A percentile compares a stretch with the other conserved stretches of the same genome.
These are phyloP conservation scores for Quercus wislizeni DNA, from an alignment of 306 rosid genomes.

Conservation along the genomic window DNA sequence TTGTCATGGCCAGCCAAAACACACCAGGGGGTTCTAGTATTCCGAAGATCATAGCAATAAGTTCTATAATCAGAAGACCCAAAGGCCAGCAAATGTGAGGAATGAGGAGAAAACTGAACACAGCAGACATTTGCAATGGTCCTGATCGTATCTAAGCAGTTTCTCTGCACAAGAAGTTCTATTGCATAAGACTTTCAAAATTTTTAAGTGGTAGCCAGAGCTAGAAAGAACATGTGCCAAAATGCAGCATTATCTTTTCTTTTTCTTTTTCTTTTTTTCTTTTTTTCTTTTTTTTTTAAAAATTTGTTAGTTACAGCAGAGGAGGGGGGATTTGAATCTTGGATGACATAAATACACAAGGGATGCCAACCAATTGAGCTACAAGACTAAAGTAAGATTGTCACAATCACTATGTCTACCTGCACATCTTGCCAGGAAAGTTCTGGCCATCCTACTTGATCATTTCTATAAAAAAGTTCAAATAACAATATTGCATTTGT, in stretches of 20 bases:
- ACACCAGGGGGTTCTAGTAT: slow-evolving; percentile 83
- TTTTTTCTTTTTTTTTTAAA: no score
- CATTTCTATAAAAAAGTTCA: background rate
- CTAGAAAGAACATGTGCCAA: slow-evolving; percentile 7
- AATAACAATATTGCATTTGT: background rate
- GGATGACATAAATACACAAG: no score
- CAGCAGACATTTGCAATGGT: slow-evolving; percentile 89
- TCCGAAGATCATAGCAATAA: slow-evolving; percentile 93
- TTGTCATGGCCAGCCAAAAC: slow-evolving; percentile 71
- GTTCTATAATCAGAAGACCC: slow-evolving; percentile 85
- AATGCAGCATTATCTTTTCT: slow-evolving; percentile 15
- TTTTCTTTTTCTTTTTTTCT: background rate
- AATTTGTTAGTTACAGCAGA: no score
- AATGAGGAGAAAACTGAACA: slow-evolving; percentile 89
- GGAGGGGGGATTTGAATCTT: no score
- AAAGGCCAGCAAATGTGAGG: slow-evolving; percentile 72
- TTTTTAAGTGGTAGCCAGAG: slow-evolving; percentile 14
- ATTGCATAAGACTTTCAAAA: slow-evolving; percentile 22
- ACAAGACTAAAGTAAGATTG: background rate
- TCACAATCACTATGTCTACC: background rate
- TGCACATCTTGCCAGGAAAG: background rate
- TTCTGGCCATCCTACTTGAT: background rate
- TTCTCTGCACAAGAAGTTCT: slow-evolving; percentile 49
- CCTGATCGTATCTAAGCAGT: slow-evolving; percentile 70
- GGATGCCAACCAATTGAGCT: no score